Base-by-base conservation (phyloP, 768 basidiomycete species). In the Lentinula sp. region DNA sequence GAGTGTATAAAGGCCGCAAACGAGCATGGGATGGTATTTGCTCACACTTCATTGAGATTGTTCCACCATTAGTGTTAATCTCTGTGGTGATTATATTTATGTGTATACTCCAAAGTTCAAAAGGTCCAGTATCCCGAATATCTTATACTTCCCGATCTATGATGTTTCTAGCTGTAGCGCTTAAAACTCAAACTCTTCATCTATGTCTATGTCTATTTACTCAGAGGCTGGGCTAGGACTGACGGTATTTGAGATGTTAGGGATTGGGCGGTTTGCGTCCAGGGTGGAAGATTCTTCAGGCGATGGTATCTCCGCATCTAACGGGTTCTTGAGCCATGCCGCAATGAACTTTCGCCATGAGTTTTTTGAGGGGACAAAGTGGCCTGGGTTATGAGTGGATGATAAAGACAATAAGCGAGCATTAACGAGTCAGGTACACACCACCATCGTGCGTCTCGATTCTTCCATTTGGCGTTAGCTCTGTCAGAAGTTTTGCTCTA, bases 1-100 rank as follows among this genome's bases (percentile, higher is more conserved):
- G 96, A 95, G 72, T 96, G 97, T 69, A 88, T 99, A 78, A 94
- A 93, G 76, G 93, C 94, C 2, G 96, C 96, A 10, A 88, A 99
- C 73, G 97, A 98, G 76, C 88, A 91, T 67, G 83, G 77, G 42
- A 91, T 98, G 48, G 90, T 95, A 62, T 98, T 97, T 74, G 88
- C 87, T 51, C 95, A 97, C 71, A 97, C 94, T 4, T 80, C 84
- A 50, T 71, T 97, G 68, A 80, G 95, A 65, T 76, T 98, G 65
- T 97, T 98, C 87, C 93, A 96, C 68, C 93, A 93, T 71, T 51
- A 51, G 50, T 51, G 8, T 39, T 39, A 39, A 28, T 28, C 28
- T 28, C 1, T 28, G 28, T 28, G 28, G 28, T 28, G 28, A 28
- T 28, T 2, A 28, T 28, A 28, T 28, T 28, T 28, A 28, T 28